A percentile compares a stretch with the other conserved stretches of the same genome.
These are phyloP conservation scores for Boeremia lycopersici DNA, from an alignment of 2,329 filamentous ascomycete species.

Conservation along the genomic window DNA sequence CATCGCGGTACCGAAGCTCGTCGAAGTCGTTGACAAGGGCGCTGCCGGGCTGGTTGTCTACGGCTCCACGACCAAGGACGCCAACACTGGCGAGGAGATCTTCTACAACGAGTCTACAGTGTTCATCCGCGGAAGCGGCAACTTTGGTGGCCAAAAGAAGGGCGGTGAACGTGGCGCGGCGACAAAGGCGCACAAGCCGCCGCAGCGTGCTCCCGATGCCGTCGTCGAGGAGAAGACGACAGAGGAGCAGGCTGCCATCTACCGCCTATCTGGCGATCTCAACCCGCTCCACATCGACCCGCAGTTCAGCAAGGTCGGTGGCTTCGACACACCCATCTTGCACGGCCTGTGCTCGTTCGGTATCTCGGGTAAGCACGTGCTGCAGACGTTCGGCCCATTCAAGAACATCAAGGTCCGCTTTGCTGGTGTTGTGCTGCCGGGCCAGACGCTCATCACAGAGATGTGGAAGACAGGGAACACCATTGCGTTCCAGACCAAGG, in stretches of 20 bases:
- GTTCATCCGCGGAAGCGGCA: slow-evolving; percentile 89
- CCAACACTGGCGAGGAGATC: slow-evolving; percentile 82
- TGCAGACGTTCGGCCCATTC: slow-evolving; percentile 79
- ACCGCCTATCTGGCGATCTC: slow-evolving; percentile 90
- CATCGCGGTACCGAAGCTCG: slow-evolving; percentile 75
- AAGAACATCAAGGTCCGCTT: slow-evolving; percentile 95
- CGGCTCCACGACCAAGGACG: slow-evolving; percentile 82
- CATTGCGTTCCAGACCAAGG: slow-evolving; percentile 83
- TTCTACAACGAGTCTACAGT: slow-evolving; percentile 98
- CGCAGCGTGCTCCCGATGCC: slow-evolving; percentile 76
- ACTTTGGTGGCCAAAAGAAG: slow-evolving; percentile 85
- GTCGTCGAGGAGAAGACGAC: slow-evolving; percentile 85
- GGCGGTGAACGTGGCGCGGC: slow-evolving; percentile 77
- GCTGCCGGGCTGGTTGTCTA: slow-evolving; percentile 82
- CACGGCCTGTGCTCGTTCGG: slow-evolving; percentile 98
- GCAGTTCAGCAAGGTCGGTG: slow-evolving; percentile 89
- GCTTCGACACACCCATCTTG: slow-evolving; percentile 91
- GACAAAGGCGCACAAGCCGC: slow-evolving; percentile 79
- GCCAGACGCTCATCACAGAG: slow-evolving; percentile 87
- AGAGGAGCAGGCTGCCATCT: slow-evolving; percentile 90
- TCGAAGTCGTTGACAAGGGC: slow-evolving; percentile 97
- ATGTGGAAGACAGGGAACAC: slow-evolving; percentile 89
- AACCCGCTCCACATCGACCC: slow-evolving; percentile 98
- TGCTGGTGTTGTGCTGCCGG: slow-evolving; percentile 82
- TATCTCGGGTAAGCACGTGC: slow-evolving; percentile 86